Percentiles rank a stretch among this genome's conserved stretches.
Conservation (phyloP, 1,284 basidiomycete species). For the Xerocomus alliaceus region DNA sequence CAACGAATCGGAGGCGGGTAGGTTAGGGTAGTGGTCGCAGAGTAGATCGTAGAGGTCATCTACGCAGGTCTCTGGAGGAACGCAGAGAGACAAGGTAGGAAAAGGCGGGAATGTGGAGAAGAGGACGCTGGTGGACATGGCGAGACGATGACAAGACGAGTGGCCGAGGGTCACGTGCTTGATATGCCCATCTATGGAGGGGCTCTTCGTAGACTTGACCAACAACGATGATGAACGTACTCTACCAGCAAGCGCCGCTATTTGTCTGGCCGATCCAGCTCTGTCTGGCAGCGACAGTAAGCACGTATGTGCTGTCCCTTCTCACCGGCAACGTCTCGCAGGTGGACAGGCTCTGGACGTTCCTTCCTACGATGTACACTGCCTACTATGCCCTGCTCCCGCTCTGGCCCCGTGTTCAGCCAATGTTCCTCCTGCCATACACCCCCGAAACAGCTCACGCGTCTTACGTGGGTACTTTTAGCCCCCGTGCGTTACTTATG, state of each 20-base stretch:
- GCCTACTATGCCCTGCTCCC: slow-evolving; percentile 77
- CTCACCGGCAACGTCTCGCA: slow-evolving; percentile 85
- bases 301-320: slow-evolving; percentile 63
- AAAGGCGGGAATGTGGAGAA: slow-evolving; percentile 80
- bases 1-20: slow-evolving; percentile 59
- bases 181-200: neutral
- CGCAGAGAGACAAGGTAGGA: slow-evolving; percentile 68
- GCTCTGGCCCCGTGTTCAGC: slow-evolving; percentile 58
- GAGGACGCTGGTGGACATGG: slow-evolving; percentile 61
- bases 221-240: slow-evolving; percentile 7
- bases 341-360: slow-evolving; percentile 81
- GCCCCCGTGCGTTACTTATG: slow-evolving; percentile 76
- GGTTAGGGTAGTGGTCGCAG: slow-evolving; percentile 59
- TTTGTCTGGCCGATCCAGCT: slow-evolving; percentile 70
- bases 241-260: slow-evolving; percentile 39
- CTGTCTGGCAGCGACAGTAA: slow-evolving; percentile 55
- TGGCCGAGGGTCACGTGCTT: slow-evolving; percentile 8
- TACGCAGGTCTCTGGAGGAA: slow-evolving; percentile 59
- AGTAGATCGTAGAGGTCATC: slow-evolving; percentile 60
- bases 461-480: slow-evolving; percentile 55
- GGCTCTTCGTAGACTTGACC: neutral
- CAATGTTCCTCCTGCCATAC: slow-evolving; percentile 58
- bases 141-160: slow-evolving; percentile 8
- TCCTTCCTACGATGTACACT: slow-evolving; percentile 81
- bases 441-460: slow-evolving; percentile 57